Evolutionary conservation across 441 rosid genomes (phyloP).

Genomic region (Erysimum cheiri): DNA sequence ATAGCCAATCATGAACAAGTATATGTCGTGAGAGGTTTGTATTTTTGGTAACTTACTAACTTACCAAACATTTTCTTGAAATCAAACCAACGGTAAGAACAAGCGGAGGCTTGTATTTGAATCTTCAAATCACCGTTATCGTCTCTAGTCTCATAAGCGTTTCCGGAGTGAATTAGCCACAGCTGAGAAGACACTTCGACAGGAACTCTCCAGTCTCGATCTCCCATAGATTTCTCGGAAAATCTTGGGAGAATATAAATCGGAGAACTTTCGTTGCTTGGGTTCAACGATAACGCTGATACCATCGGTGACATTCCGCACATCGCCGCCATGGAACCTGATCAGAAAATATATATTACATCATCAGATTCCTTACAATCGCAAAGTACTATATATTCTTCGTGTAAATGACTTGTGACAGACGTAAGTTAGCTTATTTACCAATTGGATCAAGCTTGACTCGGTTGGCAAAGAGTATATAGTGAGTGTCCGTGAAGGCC

Average conservation of each 20-base stretch:
- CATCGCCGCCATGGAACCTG: constrained; percentile 82
- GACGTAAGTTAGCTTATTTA: constrained; percentile 33
- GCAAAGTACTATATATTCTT: constrained; percentile 13
- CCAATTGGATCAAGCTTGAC: constrained; percentile 75
- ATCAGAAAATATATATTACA: not conserved
- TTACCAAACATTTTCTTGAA: constrained; percentile 74
- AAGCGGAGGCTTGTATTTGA: constrained; percentile 61
- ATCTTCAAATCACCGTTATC: constrained; percentile 57
- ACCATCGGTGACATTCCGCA: constrained; percentile 87
- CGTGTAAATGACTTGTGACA: not conserved
- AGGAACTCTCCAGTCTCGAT: constrained; percentile 77
- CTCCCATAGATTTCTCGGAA: constrained; percentile 32
- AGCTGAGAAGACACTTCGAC: constrained; percentile 70
- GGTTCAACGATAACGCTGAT: constrained; percentile 78
- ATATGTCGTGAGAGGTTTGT: not conserved
- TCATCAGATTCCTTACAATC: constrained; percentile 20
- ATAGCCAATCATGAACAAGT: not conserved
- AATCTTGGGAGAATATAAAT: constrained; percentile 83
- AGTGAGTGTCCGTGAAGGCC: constrained; percentile 85
- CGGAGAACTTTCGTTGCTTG: constrained; percentile 71
- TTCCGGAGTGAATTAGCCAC: constrained; percentile 83
- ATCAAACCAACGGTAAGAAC: constrained; percentile 89
- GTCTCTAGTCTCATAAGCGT: constrained; percentile 63
- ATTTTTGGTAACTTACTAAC: constrained; percentile 41
- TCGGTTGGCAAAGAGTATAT: constrained; percentile 76